These are phyloP conservation scores for Calonectria pseudoturangicola DNA, from an alignment of 2,329 filamentous ascomycete species.

Conservation along the genomic window DNA sequence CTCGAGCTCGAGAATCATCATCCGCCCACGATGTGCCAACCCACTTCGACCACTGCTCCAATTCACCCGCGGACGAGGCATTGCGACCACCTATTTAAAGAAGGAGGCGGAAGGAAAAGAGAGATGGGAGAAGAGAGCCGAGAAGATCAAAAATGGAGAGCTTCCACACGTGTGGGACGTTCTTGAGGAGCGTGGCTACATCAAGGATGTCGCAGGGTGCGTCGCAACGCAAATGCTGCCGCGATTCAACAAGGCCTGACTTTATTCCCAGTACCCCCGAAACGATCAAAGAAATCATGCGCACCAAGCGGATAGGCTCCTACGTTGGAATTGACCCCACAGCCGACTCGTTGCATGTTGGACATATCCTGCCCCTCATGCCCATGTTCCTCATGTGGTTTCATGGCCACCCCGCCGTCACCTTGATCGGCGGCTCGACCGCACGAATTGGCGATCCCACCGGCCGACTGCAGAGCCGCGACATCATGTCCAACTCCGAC, in stretches of 20 bases:
- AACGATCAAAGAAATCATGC: slow-evolving; percentile 78
- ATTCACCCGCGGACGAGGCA: slow-evolving; percentile 56
- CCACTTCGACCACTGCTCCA: slow-evolving; percentile 49
- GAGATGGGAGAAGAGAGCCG: slow-evolving; percentile 69
- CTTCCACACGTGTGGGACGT: slow-evolving; percentile 75
- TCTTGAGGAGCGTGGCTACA: slow-evolving; percentile 82
- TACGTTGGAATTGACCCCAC: slow-evolving; percentile 92
- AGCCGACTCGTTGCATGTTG: slow-evolving; percentile 85
- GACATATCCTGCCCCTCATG: slow-evolving; percentile 89
- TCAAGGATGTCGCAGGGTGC: slow-evolving; percentile 85
- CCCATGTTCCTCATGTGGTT: slow-evolving; percentile 89
- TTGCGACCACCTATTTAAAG: slow-evolving; percentile 64
- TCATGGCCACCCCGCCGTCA: slow-evolving; percentile 81
- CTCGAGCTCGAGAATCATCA: slow-evolving; percentile 49
- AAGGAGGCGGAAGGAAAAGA: slow-evolving; percentile 65
- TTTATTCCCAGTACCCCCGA: slow-evolving; percentile 62
- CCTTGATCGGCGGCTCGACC: slow-evolving; percentile 83
- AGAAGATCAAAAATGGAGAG: slow-evolving; percentile 70
- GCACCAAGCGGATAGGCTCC: slow-evolving; percentile 78
- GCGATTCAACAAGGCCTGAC: slow-evolving; percentile 24
- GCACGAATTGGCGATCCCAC: slow-evolving; percentile 87
- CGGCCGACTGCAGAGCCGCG: slow-evolving; percentile 78
- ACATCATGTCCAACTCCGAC: slow-evolving; percentile 69
- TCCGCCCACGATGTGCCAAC: slow-evolving; percentile 51
- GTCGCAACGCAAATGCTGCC: slow-evolving; percentile 48